These are phyloP conservation scores for Rostrohypoxylon terebratum DNA, from an alignment of 495 filamentous ascomycete genomes.

Conservation along the genomic window DNA sequence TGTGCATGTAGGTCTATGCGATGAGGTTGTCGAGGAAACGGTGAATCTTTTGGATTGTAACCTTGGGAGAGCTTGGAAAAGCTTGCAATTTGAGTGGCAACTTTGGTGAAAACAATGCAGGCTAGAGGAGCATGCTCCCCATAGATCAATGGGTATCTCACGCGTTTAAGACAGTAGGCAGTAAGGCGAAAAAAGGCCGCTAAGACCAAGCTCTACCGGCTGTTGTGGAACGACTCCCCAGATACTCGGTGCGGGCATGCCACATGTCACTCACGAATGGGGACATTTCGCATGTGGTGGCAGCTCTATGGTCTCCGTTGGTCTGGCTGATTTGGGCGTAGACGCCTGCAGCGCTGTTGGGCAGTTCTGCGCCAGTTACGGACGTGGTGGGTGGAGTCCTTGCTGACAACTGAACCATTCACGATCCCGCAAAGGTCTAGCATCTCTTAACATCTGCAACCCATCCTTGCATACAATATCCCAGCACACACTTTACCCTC, in stretches of 20 bases:
- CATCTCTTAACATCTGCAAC: constrained; percentile 44
- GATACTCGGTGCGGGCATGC: constrained; percentile 47
- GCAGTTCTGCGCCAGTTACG: constrained; percentile 39
- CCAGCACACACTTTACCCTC: constrained; percentile 30
- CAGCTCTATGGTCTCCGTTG: constrained; percentile 46
- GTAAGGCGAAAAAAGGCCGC: constrained; percentile 45
- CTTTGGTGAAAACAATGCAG: constrained; percentile 36
- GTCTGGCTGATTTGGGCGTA: constrained; percentile 41
- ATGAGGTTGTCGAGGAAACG: constrained; percentile 24
- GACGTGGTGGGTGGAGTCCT: constrained; percentile 41
- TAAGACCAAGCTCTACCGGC: constrained; percentile 43
- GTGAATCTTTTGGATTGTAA: constrained; percentile 8
- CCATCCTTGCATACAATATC: constrained; percentile 43
- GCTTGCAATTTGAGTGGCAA: constrained; percentile 27
- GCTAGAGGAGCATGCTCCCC: constrained; percentile 35
- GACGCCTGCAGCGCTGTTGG: constrained; percentile 44
- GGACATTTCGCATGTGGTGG: constrained; percentile 47
- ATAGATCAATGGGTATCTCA: constrained; percentile 44
- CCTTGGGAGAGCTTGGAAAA: constrained; percentile 8
- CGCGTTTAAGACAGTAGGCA: constrained; percentile 44
- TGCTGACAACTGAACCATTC: constrained; percentile 38
- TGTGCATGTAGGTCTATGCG: constrained; percentile 10
- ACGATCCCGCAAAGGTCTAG: constrained; percentile 28
- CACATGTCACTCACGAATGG: constrained; percentile 49
- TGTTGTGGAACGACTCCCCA: constrained; percentile 50